These are phyloP conservation scores for Dipodascopsis uninucleata DNA, from an alignment of 805 yeast species.

Conservation along the genomic window DNA sequence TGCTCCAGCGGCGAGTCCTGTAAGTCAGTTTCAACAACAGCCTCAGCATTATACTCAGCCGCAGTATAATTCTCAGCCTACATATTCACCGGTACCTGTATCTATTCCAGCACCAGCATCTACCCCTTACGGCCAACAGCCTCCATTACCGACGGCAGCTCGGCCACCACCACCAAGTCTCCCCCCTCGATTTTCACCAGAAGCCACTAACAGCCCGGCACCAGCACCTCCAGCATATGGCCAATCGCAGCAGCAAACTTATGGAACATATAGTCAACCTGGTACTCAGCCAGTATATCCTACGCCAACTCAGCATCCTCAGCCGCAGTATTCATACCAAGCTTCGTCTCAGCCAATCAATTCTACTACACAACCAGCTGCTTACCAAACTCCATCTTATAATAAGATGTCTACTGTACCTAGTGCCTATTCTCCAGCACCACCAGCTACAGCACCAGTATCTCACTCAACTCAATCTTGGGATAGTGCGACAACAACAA, in stretches of 20 bases:
- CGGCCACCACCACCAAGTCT: slow-evolving; percentile 4
- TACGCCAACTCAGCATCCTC: neutral
- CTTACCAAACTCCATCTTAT: slow-evolving; percentile 12
- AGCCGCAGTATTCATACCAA: neutral
- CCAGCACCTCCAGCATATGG: slow-evolving; percentile 1
- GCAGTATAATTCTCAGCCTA: neutral
- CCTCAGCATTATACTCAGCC: slow-evolving; percentile 13
- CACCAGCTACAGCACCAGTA: slow-evolving; percentile 17
- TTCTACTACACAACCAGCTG: slow-evolving; percentile 5
- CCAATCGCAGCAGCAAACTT: slow-evolving; percentile 2
- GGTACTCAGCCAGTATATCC: slow-evolving; percentile 4
- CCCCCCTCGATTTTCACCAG: slow-evolving; percentile 1
- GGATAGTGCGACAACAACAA: slow-evolving; percentile 6
- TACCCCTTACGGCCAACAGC: slow-evolving; percentile 6
- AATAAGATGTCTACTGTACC: too few relatives aligned
- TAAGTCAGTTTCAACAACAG: slow-evolving; percentile 15
- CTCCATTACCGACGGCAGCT: neutral
- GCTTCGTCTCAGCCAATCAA: slow-evolving; percentile 4
- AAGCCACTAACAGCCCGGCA: too few relatives aligned
- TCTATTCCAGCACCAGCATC: neutral
- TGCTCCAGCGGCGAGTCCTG: slow-evolving; percentile 18
- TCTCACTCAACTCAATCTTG: slow-evolving; percentile 4
- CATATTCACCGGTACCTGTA: too few relatives aligned
- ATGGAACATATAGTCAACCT: slow-evolving; percentile 4
- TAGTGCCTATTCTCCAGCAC: slow-evolving; percentile 15